Conservation (phyloP, 2,329 filamentous ascomycete species). For the Fusarium nanum region DNA sequence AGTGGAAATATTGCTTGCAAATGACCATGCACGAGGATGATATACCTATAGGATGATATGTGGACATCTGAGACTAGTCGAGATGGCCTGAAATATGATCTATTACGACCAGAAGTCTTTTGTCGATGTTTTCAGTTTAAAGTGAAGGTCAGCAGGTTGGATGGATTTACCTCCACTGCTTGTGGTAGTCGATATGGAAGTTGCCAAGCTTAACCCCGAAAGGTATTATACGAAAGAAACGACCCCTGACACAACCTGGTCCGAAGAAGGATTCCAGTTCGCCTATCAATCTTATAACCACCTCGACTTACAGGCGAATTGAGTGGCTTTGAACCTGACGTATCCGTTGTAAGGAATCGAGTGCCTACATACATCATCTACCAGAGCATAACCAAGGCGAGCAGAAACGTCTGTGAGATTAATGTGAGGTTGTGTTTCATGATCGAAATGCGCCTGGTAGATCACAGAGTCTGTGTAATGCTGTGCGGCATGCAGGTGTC, state of each 20-base stretch:
- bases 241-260: background rate
- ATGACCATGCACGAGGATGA: background rate
- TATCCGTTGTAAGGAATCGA: background rate
- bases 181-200: background rate
- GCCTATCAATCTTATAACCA: background rate
- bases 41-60: slow-evolving; percentile 1
- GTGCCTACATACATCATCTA: background rate
- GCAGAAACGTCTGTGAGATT: background rate
- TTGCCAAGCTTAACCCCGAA: background rate
- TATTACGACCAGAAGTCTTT: background rate
- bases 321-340: background rate
- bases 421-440: slow-evolving; percentile 11
- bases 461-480: slow-evolving; percentile 8
- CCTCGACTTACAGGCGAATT: background rate
- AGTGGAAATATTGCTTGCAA: background rate
- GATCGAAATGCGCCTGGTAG: slow-evolving; percentile 12
- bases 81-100: slow-evolving; percentile 4
- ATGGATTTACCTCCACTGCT: background rate
- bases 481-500: background rate
- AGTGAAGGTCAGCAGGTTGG: background rate
- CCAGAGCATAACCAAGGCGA: background rate
- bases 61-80: background rate
- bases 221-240: background rate
- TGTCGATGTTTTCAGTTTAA: background rate
- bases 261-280: background rate